These are phyloP conservation scores for Trypanosoma vivax DNA, from an alignment of 208 protist genomes.

Conservation along the genomic window DNA sequence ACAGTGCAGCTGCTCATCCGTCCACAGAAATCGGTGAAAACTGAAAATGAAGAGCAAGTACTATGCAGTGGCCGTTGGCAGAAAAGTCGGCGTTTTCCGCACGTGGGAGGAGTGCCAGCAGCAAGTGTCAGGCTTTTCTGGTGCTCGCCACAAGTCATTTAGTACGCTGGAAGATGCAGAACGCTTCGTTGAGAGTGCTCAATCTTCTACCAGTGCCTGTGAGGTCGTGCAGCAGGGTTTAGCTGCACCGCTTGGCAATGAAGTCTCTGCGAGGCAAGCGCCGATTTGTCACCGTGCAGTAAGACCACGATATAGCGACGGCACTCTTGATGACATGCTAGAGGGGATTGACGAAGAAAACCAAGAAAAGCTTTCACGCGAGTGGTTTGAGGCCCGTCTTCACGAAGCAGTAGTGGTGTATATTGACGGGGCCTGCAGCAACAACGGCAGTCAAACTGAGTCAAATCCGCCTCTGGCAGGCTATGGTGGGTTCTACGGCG, in stretches of 20 bases:
- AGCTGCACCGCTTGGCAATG: not conserved
- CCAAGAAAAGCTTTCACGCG: not conserved
- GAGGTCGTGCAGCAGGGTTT: not conserved
- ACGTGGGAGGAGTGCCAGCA: conserved; percentile 67
- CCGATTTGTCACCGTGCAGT: not conserved
- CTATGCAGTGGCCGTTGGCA: conserved; percentile 76
- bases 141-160: conserved; percentile 72
- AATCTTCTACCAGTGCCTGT: not conserved
- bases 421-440: conserved; percentile 78
- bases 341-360: not conserved
- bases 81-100: conserved; percentile 54
- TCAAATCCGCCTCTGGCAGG: conserved; percentile 31
- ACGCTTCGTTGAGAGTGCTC: conserved; percentile 21
- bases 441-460: conserved; percentile 37
- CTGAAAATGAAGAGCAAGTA: conserved; percentile 24
- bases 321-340: not conserved
- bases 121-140: conserved; percentile 60
- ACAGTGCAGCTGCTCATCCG: too few relatives aligned
- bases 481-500: conserved; percentile 77
- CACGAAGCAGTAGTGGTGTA: conserved; percentile 45
- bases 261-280: too few relatives aligned
- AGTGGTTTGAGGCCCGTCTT: conserved; percentile 6
- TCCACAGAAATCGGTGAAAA: not conserved
- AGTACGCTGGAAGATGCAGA: conserved; percentile 44
- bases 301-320: not conserved